Base-by-base conservation (phyloP, 345 rosid genomes). In the Diplotaxis tenuifolia region DNA sequence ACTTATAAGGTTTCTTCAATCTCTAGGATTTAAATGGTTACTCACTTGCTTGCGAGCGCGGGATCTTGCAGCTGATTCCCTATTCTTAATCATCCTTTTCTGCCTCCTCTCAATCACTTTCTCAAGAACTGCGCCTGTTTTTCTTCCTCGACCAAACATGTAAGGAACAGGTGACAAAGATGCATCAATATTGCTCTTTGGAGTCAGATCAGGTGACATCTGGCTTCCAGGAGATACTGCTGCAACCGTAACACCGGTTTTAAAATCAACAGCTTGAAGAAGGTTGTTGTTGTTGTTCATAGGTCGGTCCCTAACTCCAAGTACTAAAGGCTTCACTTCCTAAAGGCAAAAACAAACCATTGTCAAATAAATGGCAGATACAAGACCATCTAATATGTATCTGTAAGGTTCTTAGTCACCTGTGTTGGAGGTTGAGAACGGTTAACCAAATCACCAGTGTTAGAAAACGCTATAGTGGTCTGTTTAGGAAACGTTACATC, bases 41-140 rank as follows among this genome's bases (percentile, higher is more conserved):
- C 72, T 84, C 74, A 92, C 99, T 89, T 95, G 99, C 83, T 95
- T 96, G 32, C 99, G 99, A 72, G 99, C 99, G 3, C 99, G 88
- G 22, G 99, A 95, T 66, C 98, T 85, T 34, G 99, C 98, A 81
- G 99, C 99, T 7, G 99, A 92, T 78, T 95, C 99, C 80, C 99
- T 87, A 60, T 95, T 95, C 87, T 95, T 95, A 47, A 95, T 92
- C 99, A 95, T 95, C 83, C 99, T 90, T 77, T 86, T 88, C 61
- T 92, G 98, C 83, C 99, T 95, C 84, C 98, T 89, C 86, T 95
- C 99, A 67, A 81, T 93, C 81, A 89, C 99, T 81, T 90, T 95
- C 85, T 95, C 99, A 66, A 92, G 84, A 16, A 84, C 78, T 38
- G 88, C 87, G 79, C 82, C 71, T 15, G 85, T 66, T 75, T 84